phyloP scores from a whole-genome alignment of 2,329 filamentous ascomycete species.

The Arthrobotrys entomopaga region DNA sequence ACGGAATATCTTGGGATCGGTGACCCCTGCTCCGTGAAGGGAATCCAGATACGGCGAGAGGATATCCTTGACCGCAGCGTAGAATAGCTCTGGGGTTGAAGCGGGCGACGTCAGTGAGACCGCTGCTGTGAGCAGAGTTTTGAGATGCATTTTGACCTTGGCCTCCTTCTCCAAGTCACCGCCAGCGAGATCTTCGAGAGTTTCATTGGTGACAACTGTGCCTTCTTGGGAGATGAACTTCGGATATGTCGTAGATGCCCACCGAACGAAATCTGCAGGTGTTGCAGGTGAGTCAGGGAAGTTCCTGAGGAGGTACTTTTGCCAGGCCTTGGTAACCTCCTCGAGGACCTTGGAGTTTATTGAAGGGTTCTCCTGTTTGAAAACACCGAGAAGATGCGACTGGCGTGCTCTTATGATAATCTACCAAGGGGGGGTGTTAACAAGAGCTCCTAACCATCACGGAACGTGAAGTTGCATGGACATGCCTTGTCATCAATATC shows the following conservation, averaged over 20 bases:
- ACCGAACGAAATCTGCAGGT: constrained; percentile 54
- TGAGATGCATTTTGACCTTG: constrained; percentile 89
- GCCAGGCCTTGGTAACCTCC: constrained; percentile 57
- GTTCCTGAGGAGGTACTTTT: constrained; percentile 57
- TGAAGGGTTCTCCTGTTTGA: constrained; percentile 76
- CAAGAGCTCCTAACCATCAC: neutral
- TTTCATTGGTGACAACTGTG: constrained; percentile 63
- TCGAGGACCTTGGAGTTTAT: constrained; percentile 59
- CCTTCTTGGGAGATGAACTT: constrained; percentile 62
- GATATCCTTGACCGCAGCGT: constrained; percentile 72
- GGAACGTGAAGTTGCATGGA: neutral
- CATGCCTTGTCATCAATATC: constrained; percentile 79
- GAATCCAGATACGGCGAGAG: constrained; percentile 82
- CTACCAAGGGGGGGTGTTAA: constrained; percentile 60
- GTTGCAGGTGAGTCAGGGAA: constrained; percentile 55
- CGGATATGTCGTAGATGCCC: constrained; percentile 51
- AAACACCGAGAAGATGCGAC: constrained; percentile 78
- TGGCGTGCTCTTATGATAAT: constrained; percentile 76
- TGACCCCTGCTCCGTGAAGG: constrained; percentile 57
- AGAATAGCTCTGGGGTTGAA: constrained; percentile 64
- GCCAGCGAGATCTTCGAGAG: constrained; percentile 42
- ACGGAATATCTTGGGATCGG: constrained; percentile 81
- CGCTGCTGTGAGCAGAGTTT: constrained; percentile 69
- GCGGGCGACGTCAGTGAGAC: constrained; percentile 63
- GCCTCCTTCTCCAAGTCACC: constrained; percentile 75